Base-by-base conservation (phyloP, 73 alveolate species). In the Strombidium stylifer region DNA sequence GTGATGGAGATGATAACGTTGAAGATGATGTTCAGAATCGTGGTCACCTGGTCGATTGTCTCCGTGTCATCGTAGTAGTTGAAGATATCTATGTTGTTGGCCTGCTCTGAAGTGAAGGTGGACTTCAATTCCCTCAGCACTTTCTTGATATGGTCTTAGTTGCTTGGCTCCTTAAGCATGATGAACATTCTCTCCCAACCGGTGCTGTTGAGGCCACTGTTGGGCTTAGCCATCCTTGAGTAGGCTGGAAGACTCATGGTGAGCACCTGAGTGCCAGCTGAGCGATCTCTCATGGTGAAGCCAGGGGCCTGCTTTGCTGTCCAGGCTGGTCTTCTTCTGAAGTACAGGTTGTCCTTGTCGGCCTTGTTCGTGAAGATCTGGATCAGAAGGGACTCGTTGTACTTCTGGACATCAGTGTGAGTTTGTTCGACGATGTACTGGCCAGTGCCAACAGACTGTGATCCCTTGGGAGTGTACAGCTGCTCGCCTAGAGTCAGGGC, bases 1-100 rank as follows among this genome's bases (percentile, higher is more conserved):
- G 86, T 94, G 19, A 96, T 81, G 0, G 93, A 69, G 30, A 94
- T 85, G 47, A 94, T 73, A 28, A 78, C 76, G 54, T 85, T 76
- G 82, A 91, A 96, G 23, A 96, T 86, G 56, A 76, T 59, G 57
- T 70, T 53, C 3, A 91, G 77, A 25, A 94, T 68, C 10, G 53
- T 53, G 25, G 81, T 28, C 0, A 84, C 83, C 41, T 80, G 57
- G 44, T 78, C 88, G 21, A 86, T 53, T 18, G 96, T 71, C 18
- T 56, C 71, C 44, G 62, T 56, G 53, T 58, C 28, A 71, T 54
- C 82, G 16, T 74, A 49, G 11, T 47, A 70, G 36, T 40, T 68
- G 40, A 4, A 52, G n/a, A 52, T 36, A 4, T 6, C 10, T 4
- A 32, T 4, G 42, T 10, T 32, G 4, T 4, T 20, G 55, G 0